Conservation (phyloP, 495 filamentous ascomycete species). For the Aspergillus bridgeri region DNA sequence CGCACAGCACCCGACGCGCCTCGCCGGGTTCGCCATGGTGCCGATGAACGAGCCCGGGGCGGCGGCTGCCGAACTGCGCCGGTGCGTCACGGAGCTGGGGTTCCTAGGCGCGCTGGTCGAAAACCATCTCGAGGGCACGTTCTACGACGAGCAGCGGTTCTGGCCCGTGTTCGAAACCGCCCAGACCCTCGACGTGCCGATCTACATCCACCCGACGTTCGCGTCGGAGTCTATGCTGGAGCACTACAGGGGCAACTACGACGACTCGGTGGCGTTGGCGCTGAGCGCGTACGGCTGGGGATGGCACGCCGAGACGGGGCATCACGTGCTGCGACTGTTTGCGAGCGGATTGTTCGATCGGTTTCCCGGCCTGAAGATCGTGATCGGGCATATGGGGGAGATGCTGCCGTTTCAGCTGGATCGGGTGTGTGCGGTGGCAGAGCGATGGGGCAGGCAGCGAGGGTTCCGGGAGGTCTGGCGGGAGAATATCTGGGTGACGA, state of each 20-base stretch:
- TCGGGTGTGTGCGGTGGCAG: conserved; percentile 25
- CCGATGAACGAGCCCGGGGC: conserved; percentile 45
- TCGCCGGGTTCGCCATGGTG: conserved; percentile 53
- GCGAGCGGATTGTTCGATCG: conserved; percentile 48
- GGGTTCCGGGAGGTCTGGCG: conserved; percentile 37
- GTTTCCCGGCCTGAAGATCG: conserved; percentile 41
- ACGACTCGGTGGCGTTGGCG: conserved; percentile 27
- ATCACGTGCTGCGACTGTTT: conserved; percentile 40
- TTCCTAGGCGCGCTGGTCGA: conserved; percentile 59
- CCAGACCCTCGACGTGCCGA: conserved; percentile 51
- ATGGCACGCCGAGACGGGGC: conserved; percentile 45
- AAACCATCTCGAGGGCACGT: conserved; percentile 46
- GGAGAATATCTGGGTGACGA: conserved; percentile 40
- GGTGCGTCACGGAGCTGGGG: conserved; percentile 39
- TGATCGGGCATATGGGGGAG: conserved; percentile 47
- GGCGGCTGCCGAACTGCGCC: conserved; percentile 46
- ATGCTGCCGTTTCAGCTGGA: conserved; percentile 44
- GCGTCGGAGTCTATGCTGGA: conserved; percentile 30
- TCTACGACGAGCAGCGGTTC: conserved; percentile 46
- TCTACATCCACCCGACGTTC: conserved; percentile 56
- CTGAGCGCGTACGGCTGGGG: conserved; percentile 41
- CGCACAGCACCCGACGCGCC: conserved; percentile 37
- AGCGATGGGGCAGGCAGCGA: conserved; percentile 23
- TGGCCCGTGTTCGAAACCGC: conserved; percentile 45
- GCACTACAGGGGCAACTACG: conserved; percentile 34